Percentiles rank a stretch among this genome's conserved stretches.
phyloP scores from a whole-genome alignment of 208 protist genomes.

The Trypanosoma grayi region DNA sequence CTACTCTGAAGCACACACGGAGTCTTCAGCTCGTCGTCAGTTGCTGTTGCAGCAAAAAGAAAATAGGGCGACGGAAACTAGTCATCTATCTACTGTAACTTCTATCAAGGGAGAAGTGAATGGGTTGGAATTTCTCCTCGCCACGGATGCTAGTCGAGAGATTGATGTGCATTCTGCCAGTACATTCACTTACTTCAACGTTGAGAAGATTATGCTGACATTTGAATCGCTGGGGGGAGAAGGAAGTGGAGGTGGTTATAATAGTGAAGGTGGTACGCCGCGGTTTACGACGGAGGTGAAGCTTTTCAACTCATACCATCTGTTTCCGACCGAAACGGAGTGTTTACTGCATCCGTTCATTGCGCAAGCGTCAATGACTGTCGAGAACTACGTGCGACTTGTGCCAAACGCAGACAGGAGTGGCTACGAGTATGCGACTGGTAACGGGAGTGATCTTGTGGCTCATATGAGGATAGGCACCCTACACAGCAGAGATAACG shows the following conservation, averaged over 20 bases:
- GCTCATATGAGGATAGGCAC: slow-evolving; percentile 8
- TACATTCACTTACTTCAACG: slow-evolving; percentile 33
- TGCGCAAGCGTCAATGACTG: background rate
- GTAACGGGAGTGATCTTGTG: background rate
- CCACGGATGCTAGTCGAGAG: slow-evolving; percentile 27
- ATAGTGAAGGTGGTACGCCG: background rate
- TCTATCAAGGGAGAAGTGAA: slow-evolving; percentile 16
- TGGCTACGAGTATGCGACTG: slow-evolving; percentile 17
- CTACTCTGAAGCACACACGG: background rate
- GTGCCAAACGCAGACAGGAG: slow-evolving; percentile 8
- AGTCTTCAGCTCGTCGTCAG: background rate
- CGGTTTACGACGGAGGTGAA: slow-evolving; percentile 4
- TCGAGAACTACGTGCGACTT: slow-evolving; percentile 12
- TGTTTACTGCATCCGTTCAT: slow-evolving; percentile 5
- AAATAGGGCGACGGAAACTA: background rate
- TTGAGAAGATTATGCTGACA: slow-evolving; percentile 11
- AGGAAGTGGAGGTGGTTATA: background rate
- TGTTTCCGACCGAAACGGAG: background rate
- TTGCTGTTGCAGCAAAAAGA: background rate
- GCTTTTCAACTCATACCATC: background rate
- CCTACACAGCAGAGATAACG: background rate
- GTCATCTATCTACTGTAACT: background rate
- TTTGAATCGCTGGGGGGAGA: background rate
- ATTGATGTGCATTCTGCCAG: slow-evolving; percentile 30
- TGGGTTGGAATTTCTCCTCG: slow-evolving; percentile 36